Conservation (phyloP, 192 early-diverging fungal species). For the Dimargaris xerosporica region DNA sequence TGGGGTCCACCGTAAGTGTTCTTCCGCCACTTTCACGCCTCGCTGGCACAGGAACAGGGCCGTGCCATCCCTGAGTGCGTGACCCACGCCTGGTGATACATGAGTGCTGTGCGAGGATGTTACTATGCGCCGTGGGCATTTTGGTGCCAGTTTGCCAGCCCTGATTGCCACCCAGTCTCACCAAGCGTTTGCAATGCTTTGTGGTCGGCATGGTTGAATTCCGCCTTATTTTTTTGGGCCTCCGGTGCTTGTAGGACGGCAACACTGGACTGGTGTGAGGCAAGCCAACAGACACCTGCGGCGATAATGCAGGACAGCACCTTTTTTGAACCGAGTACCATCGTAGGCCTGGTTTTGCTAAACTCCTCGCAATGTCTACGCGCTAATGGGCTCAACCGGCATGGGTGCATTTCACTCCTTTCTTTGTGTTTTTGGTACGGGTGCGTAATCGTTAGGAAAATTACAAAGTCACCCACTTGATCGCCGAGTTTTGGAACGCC, state of each 20-base stretch:
- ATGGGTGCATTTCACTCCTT: neutral
- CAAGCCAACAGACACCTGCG: slow-evolving; percentile 11
- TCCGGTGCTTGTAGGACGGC: slow-evolving; percentile 17
- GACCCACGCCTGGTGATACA: neutral
- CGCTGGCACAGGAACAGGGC: too few relatives aligned
- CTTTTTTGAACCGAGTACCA: neutral
- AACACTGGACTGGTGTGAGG: slow-evolving; percentile 43
- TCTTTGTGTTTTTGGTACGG: too few relatives aligned
- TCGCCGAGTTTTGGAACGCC: slow-evolving; percentile 73
- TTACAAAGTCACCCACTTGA: slow-evolving; percentile 46
- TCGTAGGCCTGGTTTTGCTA: neutral
- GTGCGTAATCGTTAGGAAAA: slow-evolving; percentile 45
- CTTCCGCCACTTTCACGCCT: neutral
- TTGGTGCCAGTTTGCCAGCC: too few relatives aligned
- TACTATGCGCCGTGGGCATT: too few relatives aligned
- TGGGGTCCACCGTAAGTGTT: slow-evolving; percentile 12
- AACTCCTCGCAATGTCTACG: neutral
- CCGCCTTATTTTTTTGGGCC: slow-evolving; percentile 46
- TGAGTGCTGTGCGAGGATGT: too few relatives aligned
- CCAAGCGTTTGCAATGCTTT: too few relatives aligned
- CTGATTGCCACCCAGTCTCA: too few relatives aligned
- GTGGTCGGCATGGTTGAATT: slow-evolving; percentile 32
- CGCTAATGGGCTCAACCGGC: neutral
- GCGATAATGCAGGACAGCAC: neutral
- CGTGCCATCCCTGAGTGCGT: too few relatives aligned